Base-by-base conservation (phyloP, 371 early-diverging fungal genomes). In the Rhizopus delemar region DNA sequence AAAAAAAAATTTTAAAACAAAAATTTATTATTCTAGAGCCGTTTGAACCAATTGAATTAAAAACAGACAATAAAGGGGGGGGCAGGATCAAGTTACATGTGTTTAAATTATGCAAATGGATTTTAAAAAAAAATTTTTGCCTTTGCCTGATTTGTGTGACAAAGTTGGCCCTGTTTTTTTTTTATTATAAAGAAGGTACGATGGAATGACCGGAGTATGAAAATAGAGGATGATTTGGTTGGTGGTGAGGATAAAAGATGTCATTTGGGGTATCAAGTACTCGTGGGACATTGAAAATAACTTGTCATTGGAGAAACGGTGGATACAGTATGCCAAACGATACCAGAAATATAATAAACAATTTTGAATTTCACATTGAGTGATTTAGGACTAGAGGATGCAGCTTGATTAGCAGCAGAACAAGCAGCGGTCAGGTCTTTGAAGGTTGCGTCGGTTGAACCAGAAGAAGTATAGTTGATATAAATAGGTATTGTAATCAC, bases 301-400 rank as follows among this genome's bases (percentile, higher is more conserved):
- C 32, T 45, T 7, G 60, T 34, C 4, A 50, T 31, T 8, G 70
- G 71, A n/a, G 52, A 39, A 13, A 70, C 63, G 9, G 52, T 51
- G 13, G 68, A 51, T 28, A 54, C 36, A 8, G 46, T 16, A 34
- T 57, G 58, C 71, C 75, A 68, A 4, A 54, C 60, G 33, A 74
- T 59, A 5, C 75, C 75, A 43, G 62, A 51, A 46, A 74, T 71
- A 45, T 65, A 59, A 51, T 71, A 62, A 8, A 60, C 56, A 34
- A 74, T 41, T 8, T 61, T 39, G 57, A 74, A 74, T 5, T 46
- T 54, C 5, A 69, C 54, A 52, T 63, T 59, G 7, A 71, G 39
- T 5, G 62, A 39, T 34, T 63, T 58, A 15, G 55, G 41, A 3
- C 28, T 8, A 0, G 22, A 29, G 4, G 48, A 8, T 8, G 33